phyloP scores from a whole-genome alignment of 192 early-diverging fungal genomes.

The Coemansia sp. region DNA sequence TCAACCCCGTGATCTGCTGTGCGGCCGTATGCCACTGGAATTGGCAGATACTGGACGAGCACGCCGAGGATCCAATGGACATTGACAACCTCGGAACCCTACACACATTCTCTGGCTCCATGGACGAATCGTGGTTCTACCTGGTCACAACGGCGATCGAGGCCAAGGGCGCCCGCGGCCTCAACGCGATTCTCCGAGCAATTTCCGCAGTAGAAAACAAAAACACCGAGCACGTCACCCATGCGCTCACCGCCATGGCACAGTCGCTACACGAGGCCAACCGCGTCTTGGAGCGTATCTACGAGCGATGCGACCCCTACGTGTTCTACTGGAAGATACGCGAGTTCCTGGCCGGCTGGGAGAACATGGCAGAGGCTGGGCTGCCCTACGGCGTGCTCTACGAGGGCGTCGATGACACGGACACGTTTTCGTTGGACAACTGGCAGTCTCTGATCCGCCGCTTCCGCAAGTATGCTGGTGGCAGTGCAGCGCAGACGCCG shows the following conservation, averaged over 20 bases:
- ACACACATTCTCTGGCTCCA: constrained; percentile 79
- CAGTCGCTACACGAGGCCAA: constrained; percentile 58
- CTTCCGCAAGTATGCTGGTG: constrained; percentile 82
- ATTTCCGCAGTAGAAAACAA: constrained; percentile 61
- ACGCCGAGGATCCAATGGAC: constrained; percentile 68
- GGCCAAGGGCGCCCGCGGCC: constrained; percentile 66
- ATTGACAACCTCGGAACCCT: constrained; percentile 74
- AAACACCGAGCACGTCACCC: constrained; percentile 47
- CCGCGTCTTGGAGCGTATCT: constrained; percentile 69
- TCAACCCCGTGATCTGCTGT: constrained; percentile 87
- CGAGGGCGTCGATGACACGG: constrained; percentile 76
- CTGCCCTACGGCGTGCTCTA: constrained; percentile 88
- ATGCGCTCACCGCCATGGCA: constrained; percentile 58
- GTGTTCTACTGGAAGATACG: constrained; percentile 94
- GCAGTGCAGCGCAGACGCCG: constrained; percentile 92
- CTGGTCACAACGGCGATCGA: constrained; percentile 89
- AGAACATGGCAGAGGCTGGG: constrained; percentile 82
- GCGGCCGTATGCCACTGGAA: constrained; percentile 90
- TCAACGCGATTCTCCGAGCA: constrained; percentile 66
- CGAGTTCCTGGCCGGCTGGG: constrained; percentile 88
- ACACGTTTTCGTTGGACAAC: constrained; percentile 51
- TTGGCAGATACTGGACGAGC: constrained; percentile 76
- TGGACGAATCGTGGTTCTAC: constrained; percentile 98
- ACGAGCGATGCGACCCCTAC: constrained; percentile 91
- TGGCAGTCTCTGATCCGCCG: constrained; percentile 55